Conservation (phyloP, 306 rosid genomes). For the Gynostemma pentaphyllum region DNA sequence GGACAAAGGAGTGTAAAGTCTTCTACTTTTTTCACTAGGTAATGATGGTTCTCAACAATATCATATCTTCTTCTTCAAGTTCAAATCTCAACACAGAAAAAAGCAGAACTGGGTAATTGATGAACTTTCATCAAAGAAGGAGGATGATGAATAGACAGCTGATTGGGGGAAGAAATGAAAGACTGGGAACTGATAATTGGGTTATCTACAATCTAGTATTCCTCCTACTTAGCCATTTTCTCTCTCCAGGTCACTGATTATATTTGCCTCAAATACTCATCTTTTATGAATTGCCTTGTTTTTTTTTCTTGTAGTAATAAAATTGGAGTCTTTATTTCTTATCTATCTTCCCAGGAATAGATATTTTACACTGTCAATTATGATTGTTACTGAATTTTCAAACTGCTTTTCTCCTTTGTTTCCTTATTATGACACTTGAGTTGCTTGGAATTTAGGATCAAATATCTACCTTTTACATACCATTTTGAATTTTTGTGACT, state of each 20-base stretch:
- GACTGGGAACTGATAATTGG: background rate
- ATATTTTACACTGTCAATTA: background rate
- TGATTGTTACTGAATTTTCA: background rate
- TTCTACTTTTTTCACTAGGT: constrained; percentile 18
- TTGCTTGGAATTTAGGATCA: background rate
- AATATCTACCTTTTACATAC: background rate
- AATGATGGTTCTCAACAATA: constrained; percentile 8
- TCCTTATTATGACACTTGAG: background rate
- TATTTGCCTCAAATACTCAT: background rate
- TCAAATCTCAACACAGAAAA: background rate
- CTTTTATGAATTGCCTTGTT: background rate
- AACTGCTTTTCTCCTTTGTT: background rate
- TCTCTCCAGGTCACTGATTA: constrained; percentile 1
- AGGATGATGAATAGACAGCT: constrained; percentile 1
- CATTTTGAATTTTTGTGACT: background rate
- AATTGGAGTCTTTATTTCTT: background rate
- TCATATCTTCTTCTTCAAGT: background rate
- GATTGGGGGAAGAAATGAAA: background rate
- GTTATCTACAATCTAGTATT: background rate
- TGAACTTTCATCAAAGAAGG: background rate
- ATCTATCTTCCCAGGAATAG: background rate
- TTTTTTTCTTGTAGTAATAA: background rate
- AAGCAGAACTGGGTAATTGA: background rate
- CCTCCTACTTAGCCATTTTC: constrained; percentile 9
- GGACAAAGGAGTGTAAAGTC: constrained; percentile 13